Evolutionary conservation across 2,329 filamentous ascomycete species (phyloP).

Genomic region (Huntiella abstrusa): DNA sequence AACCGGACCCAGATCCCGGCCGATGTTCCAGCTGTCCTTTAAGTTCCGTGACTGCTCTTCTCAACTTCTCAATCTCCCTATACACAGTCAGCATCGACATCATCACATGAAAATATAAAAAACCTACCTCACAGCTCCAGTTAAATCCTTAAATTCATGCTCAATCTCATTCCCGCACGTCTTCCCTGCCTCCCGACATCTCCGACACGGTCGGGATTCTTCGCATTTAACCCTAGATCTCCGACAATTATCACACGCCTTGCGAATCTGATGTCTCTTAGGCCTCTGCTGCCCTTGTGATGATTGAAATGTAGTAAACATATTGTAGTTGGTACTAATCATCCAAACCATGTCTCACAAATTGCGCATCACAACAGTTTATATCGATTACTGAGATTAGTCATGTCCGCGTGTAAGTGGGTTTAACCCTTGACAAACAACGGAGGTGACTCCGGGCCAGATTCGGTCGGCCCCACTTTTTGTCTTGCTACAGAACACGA

Average conservation of each 20-base stretch:
- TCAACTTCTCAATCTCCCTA: constrained; percentile 7
- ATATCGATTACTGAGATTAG: too few species aligned
- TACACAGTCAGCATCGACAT: neutral
- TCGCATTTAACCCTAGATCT: constrained; percentile 7
- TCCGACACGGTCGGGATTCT: constrained; percentile 5
- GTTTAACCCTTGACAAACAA: too few species aligned
- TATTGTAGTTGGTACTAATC: too few species aligned
- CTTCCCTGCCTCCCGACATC: neutral
- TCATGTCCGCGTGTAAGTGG: too few species aligned
- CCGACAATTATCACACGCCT: constrained; percentile 7
- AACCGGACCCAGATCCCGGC: neutral
- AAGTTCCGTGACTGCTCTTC: constrained; percentile 3
- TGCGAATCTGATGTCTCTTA: constrained; percentile 8
- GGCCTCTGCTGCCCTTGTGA: neutral
- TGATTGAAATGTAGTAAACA: too few species aligned
- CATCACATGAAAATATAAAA: neutral
- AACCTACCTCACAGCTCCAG: neutral
- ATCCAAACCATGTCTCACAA: too few species aligned
- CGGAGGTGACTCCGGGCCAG: too few species aligned
- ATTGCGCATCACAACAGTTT: too few species aligned
- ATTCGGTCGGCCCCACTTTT: too few species aligned
- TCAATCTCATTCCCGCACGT: constrained; percentile 8
- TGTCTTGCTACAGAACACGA: too few species aligned
- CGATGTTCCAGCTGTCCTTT: neutral
- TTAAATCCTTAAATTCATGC: constrained; percentile 6